Base-by-base conservation (phyloP, 2,329 filamentous ascomycete species). In the Cercospora citrullina region DNA sequence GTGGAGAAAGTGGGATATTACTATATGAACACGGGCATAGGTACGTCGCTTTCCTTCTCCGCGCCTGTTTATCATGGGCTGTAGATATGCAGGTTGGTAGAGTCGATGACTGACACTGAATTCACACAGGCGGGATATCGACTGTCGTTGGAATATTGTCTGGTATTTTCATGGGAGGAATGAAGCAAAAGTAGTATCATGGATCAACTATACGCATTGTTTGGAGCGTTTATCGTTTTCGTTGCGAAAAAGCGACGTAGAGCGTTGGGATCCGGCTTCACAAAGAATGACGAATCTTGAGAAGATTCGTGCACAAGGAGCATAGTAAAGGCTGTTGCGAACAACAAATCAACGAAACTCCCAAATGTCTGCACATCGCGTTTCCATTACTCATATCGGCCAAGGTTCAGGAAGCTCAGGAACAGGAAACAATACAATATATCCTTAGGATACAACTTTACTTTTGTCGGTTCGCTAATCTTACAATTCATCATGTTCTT, bases 401-500 rank as follows among this genome's bases (percentile, higher is more conserved):
- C 36, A 16, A n/a, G 0, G 36, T n/a, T 8, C 36, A 8, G 36
- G n/a, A 8, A 39, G 7, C 16, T 39, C 36, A 39, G 36, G 36
- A 39, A 14, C 45, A 26, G 45, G 26, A 23, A 16, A 45, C 42
- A 21, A 51, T 23, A 16, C 3, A 39, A 8, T 7, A 14, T 26
- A 14, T 26, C 21, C 42, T 12, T 10, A 23, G 45, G 5, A 8
- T 9, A 51, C 45, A 26, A 23, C 12, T 10, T 26, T 23, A 51
- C 45, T 51, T 57, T 57, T 58, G 26, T 30, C 14, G 26, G 21
- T 31, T 21, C 23, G 26, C 26, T 58, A 18, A 42, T 64, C 5
- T 70, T 63, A 77, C 69, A 78, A 68, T 64, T 78, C 76, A 67
- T 76, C 75, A 66, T 78, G 75, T 12, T 74, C 68, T 8, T 71